Base-by-base conservation (phyloP, 805 yeast genomes). In the Zygotorulaspora sp. region DNA sequence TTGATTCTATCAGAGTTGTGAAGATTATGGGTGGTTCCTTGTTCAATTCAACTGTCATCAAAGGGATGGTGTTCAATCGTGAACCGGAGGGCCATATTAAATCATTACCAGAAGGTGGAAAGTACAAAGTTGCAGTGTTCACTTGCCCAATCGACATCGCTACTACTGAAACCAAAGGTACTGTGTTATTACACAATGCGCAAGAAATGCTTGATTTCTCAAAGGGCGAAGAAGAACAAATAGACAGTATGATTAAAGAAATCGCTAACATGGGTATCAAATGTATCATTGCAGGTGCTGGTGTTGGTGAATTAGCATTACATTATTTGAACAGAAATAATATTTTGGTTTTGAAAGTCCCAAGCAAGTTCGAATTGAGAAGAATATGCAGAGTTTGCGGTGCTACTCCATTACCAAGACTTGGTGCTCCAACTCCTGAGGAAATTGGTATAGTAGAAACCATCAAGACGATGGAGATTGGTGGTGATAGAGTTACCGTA, bases 41-140 rank as follows among this genome's bases (percentile, higher is more conserved):
- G 50, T 65, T 69, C 24, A 72, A 73, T 52, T 83, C 95, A 9
- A 74, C 74, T 53, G 97, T 92, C 36, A 71, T 92, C 47, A 86
- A 84, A 65, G 98, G 98, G 51, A 92, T 92, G 98, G 96, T 92
- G 25, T 90, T 92, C 74, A 95, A 95, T 50, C 77, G 94, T 54
- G 95, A 88, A 63, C 96, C 97, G n/a, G 97, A 90, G 62, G 94
- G 97, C 11, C 80, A 78, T 49, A 65, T 89, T 34, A 87, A 86
- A 59, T 74, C 79, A 45, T 67, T 83, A 40, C 41, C 55, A n/a
- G 50, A 45, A 21, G 58, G 52, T 22, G 55, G 62, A 31, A 78
- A 73, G 51, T 78, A 94, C 12, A 88, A 86, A 61, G 97, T 92
- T 31, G 98, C 85, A 7, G 89, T 88, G 2, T 92, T 72, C 68